These are phyloP conservation scores for Pterocarpus macrocarpus DNA, from an alignment of 306 rosid genomes.

Conservation along the genomic window DNA sequence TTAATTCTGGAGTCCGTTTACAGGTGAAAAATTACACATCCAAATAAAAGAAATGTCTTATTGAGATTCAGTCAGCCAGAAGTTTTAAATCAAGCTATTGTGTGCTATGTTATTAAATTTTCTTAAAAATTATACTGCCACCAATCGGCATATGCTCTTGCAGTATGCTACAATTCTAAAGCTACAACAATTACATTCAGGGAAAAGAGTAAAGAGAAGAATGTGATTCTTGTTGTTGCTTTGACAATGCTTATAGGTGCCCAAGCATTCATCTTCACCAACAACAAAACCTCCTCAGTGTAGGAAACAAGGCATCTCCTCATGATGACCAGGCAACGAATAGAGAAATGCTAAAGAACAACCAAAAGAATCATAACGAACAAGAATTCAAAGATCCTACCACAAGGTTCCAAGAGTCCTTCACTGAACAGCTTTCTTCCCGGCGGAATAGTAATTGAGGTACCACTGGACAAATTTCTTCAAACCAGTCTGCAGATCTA, in stretches of 20 bases:
- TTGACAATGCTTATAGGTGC: slow-evolving; percentile 51
- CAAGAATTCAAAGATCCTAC: slow-evolving; percentile 56
- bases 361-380: slow-evolving; percentile 64
- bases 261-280: slow-evolving; percentile 51
- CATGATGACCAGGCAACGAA: slow-evolving; percentile 47
- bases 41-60: background rate
- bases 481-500: slow-evolving; percentile 73
- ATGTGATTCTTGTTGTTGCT: slow-evolving; percentile 52
- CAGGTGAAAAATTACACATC: background rate
- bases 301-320: slow-evolving; percentile 58
- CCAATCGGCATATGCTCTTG: slow-evolving; percentile 58
- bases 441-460: slow-evolving; percentile 64
- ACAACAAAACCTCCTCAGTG: slow-evolving; percentile 57
- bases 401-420: slow-evolving; percentile 46
- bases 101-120: slow-evolving; percentile 58
- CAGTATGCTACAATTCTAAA: slow-evolving; percentile 57
- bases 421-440: slow-evolving; percentile 67
- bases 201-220: slow-evolving; percentile 40
- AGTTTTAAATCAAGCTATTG: slow-evolving; percentile 42
- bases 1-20: slow-evolving; percentile 4
- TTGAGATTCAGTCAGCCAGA: background rate
- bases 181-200: slow-evolving; percentile 67
- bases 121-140: slow-evolving; percentile 57
- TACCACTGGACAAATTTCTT: slow-evolving; percentile 83
- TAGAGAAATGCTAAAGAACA: slow-evolving; percentile 54